Evolutionary conservation across 805 yeast genomes (phyloP).

Genomic region (Metschnikowia drakensbergensis): DNA sequence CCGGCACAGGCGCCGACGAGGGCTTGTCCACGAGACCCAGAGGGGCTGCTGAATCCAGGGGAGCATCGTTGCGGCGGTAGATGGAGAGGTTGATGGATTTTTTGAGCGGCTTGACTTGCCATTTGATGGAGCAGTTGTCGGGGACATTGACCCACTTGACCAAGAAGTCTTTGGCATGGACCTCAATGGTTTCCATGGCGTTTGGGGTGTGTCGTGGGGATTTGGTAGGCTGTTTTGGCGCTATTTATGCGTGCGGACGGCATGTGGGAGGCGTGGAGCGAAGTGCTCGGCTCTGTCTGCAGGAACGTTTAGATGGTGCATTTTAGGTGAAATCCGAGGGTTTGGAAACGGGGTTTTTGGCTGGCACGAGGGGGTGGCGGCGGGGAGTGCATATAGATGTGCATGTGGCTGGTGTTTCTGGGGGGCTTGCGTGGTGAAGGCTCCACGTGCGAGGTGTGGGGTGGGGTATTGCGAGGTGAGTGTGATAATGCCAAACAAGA

Average conservation of each 20-base stretch:
- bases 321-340: no score
- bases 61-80: conserved; percentile 29
- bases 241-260: no score
- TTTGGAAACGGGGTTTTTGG: no score
- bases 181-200: conserved; percentile 84
- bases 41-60: not conserved
- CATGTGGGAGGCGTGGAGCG: no score
- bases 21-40: not conserved
- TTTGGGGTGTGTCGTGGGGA: not conserved
- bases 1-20: not conserved
- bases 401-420: no score
- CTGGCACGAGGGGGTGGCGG: no score
- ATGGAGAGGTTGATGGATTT: conserved; percentile 41
- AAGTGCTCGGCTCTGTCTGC: not conserved
- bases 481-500: not conserved
- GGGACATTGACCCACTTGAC: conserved; percentile 88
- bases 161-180: conserved; percentile 83
- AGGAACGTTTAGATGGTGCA: not conserved
- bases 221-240: not conserved
- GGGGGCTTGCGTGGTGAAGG: not conserved
- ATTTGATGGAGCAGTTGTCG: conserved; percentile 59
- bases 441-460: not conserved
- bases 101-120: conserved; percentile 75
- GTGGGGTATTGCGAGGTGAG: not conserved
- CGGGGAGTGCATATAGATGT: no score